Conservation (phyloP, 2,329 filamentous ascomycete genomes). For the Fusarium ramigenum region DNA sequence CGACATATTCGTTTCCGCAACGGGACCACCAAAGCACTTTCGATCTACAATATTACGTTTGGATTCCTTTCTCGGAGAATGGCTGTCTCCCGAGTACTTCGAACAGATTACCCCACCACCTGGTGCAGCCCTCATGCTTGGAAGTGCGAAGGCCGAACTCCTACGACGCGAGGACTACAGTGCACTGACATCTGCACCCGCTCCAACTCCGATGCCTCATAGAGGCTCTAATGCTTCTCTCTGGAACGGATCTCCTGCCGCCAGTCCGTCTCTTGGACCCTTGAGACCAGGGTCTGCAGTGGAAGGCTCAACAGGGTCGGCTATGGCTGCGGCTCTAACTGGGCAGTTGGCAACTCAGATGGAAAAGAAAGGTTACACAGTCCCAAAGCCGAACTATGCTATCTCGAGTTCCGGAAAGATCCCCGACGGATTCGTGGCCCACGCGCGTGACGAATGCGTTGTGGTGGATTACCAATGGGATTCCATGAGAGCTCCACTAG, state of each 20-base stretch:
- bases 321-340: constrained; percentile 49
- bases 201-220: constrained; percentile 25
- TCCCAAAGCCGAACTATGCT: constrained; percentile 84
- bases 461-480: constrained; percentile 97
- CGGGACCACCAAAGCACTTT: constrained; percentile 48
- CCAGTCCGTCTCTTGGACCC: constrained; percentile 37
- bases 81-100: constrained; percentile 93
- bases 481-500: constrained; percentile 79
- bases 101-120: constrained; percentile 92
- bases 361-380: constrained; percentile 66
- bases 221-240: constrained; percentile 43
- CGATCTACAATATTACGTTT: constrained; percentile 76
- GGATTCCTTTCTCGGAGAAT: constrained; percentile 94
- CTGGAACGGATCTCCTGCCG: constrained; percentile 47
- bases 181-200: constrained; percentile 50
- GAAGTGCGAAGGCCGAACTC: constrained; percentile 86
- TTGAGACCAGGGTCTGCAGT: constrained; percentile 31
- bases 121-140: constrained; percentile 85
- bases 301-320: constrained; percentile 44
- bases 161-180: constrained; percentile 77
- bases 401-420: constrained; percentile 83
- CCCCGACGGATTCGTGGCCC: constrained; percentile 86
- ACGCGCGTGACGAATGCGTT: constrained; percentile 87
- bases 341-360: constrained; percentile 38
- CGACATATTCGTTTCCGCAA: constrained; percentile 49